Base-by-base conservation (phyloP, 768 basidiomycete species). In the Panus rudis region DNA sequence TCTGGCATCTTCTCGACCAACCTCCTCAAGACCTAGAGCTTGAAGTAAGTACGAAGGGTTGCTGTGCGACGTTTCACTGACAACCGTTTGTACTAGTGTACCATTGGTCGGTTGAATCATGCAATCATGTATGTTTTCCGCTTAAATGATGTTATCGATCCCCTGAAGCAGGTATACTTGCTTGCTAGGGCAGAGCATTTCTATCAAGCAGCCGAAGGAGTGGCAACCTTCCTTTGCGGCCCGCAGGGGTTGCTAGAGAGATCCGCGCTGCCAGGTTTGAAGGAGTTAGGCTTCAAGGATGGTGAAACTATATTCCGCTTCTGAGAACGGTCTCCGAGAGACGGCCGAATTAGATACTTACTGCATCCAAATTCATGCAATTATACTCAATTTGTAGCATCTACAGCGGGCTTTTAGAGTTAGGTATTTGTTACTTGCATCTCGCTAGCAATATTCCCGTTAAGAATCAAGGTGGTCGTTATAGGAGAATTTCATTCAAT, bases 1-100 rank as follows among this genome's bases (percentile, higher is more conserved):
- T 56, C 10, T 56, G 52, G 48, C 54, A 55, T 28, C 46, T 45
- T n/a, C n/a, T n/a, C n/a, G n/a, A n/a, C n/a, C n/a, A n/a, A n/a
- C 20, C 26, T 55, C 4, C 41, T 42, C 10, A 37, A 35, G 11
- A 28, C 41, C 6, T 50, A 48, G 22, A 37, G 44, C 17, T 49
- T 46, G 49, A 41, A 47, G 51, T 51, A 49, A 30, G 33, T 38
- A 6, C 28, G 37, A 11, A n/a, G n/a, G n/a, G n/a, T n/a, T n/a
- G n/a, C n/a, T n/a, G n/a, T n/a, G n/a, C n/a, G n/a, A n/a, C n/a
- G n/a, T n/a, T n/a, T n/a, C n/a, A n/a, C n/a, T n/a, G n/a, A n/a
- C n/a, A n/a, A n/a, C n/a, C n/a, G n/a, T n/a, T n/a, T n/a, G n/a
- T n/a, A n/a, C n/a, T n/a, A n/a, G n/a, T n/a, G n/a, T n/a, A n/a